These are phyloP conservation scores for Apiotrichum porosum DNA, from an alignment of 1,284 basidiomycete genomes.

Conservation along the genomic window DNA sequence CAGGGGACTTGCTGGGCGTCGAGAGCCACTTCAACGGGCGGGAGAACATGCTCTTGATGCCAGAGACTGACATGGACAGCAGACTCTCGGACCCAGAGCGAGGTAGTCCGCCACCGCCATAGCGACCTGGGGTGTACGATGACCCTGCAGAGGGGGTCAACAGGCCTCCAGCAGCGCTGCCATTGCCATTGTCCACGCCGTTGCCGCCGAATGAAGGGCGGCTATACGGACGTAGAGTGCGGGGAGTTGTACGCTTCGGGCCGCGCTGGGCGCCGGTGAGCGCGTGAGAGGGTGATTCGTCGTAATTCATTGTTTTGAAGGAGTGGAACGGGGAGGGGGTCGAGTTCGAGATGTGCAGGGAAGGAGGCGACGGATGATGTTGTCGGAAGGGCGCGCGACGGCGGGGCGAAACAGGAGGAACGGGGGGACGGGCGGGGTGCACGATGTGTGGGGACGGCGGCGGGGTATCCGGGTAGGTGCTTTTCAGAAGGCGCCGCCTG, in stretches of 20 bases:
- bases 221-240: conserved; percentile 3
- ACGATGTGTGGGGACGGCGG: too few relatives aligned
- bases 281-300: background rate
- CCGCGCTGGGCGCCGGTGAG: conserved; percentile 8
- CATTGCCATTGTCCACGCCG: background rate
- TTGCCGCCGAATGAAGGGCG: conserved; percentile 1
- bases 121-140: background rate
- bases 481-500: too few relatives aligned
- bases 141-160: background rate
- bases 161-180: background rate
- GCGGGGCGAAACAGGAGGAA: background rate
- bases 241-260: too few relatives aligned
- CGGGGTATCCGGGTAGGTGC: too few relatives aligned
- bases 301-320: conserved; percentile 1
- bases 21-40: conserved; percentile 35
- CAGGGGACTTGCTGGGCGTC: conserved; percentile 16
- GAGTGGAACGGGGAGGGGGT: background rate
- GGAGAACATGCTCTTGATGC: conserved; percentile 32
- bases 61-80: conserved; percentile 19
- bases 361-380: background rate
- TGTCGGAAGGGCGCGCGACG: background rate
- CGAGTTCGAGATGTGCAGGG: too few relatives aligned
- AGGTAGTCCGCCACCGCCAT: conserved; percentile 1
- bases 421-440: background rate
- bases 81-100: conserved; percentile 28